phyloP scores from a whole-genome alignment of 1,284 basidiomycete species.

The Vanrija pseudolonga region DNA sequence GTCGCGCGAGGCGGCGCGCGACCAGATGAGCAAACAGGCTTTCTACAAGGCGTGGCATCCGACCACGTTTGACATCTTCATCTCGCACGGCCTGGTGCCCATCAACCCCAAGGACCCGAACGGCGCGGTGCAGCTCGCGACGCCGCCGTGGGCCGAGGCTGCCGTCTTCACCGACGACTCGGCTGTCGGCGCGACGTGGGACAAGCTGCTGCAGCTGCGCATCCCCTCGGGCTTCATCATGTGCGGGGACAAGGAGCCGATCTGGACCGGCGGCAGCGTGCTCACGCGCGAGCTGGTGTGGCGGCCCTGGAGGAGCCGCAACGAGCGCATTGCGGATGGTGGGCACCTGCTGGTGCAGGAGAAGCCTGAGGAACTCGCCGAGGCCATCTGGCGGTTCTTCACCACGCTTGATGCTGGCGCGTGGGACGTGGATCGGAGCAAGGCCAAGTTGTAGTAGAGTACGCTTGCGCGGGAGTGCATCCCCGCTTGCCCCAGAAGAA shows the following conservation, averaged over 20 bases:
- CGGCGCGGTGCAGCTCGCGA: conserved; percentile 29
- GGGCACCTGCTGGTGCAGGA: conserved; percentile 42
- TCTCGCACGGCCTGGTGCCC: conserved; percentile 61
- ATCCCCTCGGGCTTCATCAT: conserved; percentile 36
- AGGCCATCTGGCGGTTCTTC: conserved; percentile 34
- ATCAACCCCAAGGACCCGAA: conserved; percentile 13
- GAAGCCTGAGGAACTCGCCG: conserved; percentile 29
- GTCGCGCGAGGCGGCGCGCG: conserved; percentile 1
- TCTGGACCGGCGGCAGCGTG: conserved; percentile 21
- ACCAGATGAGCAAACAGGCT: neutral
- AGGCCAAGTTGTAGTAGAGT: neutral
- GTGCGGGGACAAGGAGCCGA: conserved; percentile 20
- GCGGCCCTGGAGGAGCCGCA: conserved; percentile 23
- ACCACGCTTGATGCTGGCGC: conserved; percentile 13
- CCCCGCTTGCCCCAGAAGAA: too few species aligned
- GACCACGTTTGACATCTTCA: conserved; percentile 53
- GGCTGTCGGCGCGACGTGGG: conserved; percentile 31
- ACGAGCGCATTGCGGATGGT: conserved; percentile 32
- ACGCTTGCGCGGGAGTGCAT: too few species aligned
- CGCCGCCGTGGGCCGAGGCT: conserved; percentile 35
- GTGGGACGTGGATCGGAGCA: conserved; percentile 2
- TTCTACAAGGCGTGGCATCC: conserved; percentile 8
- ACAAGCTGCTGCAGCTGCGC: conserved; percentile 26
- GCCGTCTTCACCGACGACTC: conserved; percentile 32
- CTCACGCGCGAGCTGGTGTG: conserved; percentile 22